Conservation (phyloP, 139 green algal species). For the Zygnema circumcarinatum region DNA sequence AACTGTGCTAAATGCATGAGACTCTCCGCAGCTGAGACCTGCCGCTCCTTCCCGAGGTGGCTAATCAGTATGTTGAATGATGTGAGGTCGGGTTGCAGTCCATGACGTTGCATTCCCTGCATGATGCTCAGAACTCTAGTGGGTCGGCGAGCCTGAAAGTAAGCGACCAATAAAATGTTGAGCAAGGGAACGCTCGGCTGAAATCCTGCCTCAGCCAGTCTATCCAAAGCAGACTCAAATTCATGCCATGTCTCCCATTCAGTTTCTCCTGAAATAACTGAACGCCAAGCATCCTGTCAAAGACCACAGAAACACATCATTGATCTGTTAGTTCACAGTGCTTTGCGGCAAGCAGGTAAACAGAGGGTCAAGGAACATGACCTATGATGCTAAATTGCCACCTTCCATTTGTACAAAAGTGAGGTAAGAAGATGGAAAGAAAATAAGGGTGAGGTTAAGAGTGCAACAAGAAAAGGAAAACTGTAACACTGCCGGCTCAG, state of each 20-base stretch:
- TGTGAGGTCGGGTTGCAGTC: not conserved
- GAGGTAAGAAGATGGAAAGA: too few species aligned
- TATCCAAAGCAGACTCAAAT: not conserved
- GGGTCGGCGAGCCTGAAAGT: not conserved
- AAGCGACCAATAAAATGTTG: not conserved
- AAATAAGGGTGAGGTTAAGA: too few species aligned
- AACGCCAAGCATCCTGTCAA: too few species aligned
- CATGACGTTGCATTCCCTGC: not conserved
- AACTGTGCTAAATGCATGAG: not conserved
- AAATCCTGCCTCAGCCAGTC: not conserved
- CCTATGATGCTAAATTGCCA: too few species aligned
- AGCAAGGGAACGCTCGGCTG: not conserved
- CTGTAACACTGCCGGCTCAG: too few species aligned
- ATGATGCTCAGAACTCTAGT: not conserved
- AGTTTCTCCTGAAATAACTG: not conserved
- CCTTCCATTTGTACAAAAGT: too few species aligned
- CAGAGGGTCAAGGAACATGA: too few species aligned
- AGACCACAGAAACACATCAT: too few species aligned
- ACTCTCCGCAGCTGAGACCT: not conserved
- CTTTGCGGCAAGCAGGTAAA: too few species aligned
- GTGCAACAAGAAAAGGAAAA: too few species aligned
- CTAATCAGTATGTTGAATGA: not conserved
- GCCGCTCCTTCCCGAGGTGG: not conserved
- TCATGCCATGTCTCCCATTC: not conserved
- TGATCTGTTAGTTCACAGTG: too few species aligned